These are phyloP conservation scores for Monosporascus sp. DNA, from an alignment of 2,329 filamentous ascomycete species.

Conservation along the genomic window DNA sequence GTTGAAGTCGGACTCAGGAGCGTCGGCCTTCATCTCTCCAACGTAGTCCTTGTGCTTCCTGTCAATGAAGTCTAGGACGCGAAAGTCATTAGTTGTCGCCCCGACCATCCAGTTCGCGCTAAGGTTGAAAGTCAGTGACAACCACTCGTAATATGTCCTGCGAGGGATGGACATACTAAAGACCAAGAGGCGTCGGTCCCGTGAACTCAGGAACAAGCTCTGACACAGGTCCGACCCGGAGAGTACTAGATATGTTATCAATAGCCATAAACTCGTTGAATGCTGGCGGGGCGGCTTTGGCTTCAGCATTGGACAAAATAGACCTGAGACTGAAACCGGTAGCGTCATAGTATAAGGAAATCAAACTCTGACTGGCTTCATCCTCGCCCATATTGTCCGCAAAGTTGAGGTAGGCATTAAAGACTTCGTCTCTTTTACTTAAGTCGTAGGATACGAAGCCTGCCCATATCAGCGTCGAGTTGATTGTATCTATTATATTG, in stretches of 20 bases:
- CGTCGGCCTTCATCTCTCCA: conserved; percentile 18
- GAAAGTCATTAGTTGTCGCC: conserved; percentile 20
- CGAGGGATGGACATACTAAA: conserved; percentile 13
- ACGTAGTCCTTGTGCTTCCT: conserved; percentile 22
- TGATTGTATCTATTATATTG: conserved; percentile 2
- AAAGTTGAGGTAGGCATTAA: conserved; percentile 17
- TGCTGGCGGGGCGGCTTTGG: conserved; percentile 19
- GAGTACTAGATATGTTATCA: conserved; percentile 19
- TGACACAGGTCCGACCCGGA: conserved; percentile 21
- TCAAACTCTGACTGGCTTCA: conserved; percentile 17
- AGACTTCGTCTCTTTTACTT: conserved; percentile 4
- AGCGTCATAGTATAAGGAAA: conserved; percentile 28
- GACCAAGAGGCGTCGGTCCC: conserved; percentile 21
- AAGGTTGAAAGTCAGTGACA: conserved; percentile 17
- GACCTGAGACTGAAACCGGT: conserved; percentile 16
- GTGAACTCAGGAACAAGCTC: conserved; percentile 24
- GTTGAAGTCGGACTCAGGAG: conserved; percentile 18
- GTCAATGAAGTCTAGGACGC: conserved; percentile 26
- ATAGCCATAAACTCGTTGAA: conserved; percentile 24
- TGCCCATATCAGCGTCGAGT: conserved; percentile 28
- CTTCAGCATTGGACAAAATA: conserved; percentile 27
- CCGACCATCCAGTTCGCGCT: conserved; percentile 24
- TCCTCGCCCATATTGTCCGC: conserved; percentile 8
- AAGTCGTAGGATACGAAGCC: conserved; percentile 29
- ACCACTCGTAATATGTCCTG: not conserved